A percentile compares a stretch with the other conserved stretches of the same genome.
Evolutionary conservation across 495 filamentous ascomycete species (phyloP).

Genomic region (Penicillium pancosmium): DNA sequence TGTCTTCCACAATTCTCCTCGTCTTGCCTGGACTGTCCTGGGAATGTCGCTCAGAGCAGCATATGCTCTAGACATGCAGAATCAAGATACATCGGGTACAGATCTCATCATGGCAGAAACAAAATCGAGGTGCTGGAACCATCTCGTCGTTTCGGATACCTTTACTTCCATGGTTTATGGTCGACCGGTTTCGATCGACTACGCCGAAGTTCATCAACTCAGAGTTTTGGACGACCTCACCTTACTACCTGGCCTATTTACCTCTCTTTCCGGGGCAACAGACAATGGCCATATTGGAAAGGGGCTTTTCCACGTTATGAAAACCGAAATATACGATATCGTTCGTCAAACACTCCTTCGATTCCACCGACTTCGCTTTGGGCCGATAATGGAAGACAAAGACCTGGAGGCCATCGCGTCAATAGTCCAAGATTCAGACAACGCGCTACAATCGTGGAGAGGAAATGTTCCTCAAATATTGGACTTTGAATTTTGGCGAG

Average conservation of each 20-base stretch:
- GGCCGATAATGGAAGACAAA: conserved; percentile 13
- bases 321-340: conserved; percentile 20
- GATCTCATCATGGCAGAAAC: conserved; percentile 14
- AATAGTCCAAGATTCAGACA: conserved; percentile 5
- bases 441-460: neutral
- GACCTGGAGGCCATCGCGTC: conserved; percentile 13
- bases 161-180: conserved; percentile 25
- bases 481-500: conserved; percentile 17
- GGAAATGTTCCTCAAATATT: neutral
- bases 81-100: conserved; percentile 8
- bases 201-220: conserved; percentile 17
- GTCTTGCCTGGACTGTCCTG: conserved; percentile 22
- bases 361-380: conserved; percentile 19
- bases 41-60: conserved; percentile 24
- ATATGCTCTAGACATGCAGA: conserved; percentile 20
- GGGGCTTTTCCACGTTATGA: conserved; percentile 14
- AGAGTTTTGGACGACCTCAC: conserved; percentile 17
- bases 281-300: conserved; percentile 8
- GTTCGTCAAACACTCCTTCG: conserved; percentile 18
- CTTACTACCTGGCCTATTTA: conserved; percentile 5
- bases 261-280: neutral
- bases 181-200: conserved; percentile 21
- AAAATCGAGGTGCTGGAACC: conserved; percentile 26
- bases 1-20: conserved; percentile 22
- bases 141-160: conserved; percentile 23